Evolutionary conservation across 306 rosid species (phyloP).

Genomic region (Begonia loranthoides): DNA sequence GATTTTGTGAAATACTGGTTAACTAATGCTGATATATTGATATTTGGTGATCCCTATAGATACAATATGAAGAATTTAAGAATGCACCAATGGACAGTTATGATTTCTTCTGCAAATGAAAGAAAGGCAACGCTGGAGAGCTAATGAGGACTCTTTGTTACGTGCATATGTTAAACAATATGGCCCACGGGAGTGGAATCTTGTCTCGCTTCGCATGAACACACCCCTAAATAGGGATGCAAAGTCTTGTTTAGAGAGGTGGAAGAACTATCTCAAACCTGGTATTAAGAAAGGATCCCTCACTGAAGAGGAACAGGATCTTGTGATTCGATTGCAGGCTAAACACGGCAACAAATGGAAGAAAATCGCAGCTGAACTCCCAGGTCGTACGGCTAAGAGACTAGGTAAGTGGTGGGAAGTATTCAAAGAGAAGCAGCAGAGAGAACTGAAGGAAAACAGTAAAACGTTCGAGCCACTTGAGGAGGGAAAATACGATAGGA

Average conservation of each 20-base stretch:
- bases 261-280: conserved; percentile 86
- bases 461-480: conserved; percentile 34
- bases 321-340: conserved; percentile 65
- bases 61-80: background rate
- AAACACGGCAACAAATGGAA: conserved; percentile 84
- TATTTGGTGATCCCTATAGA: too few species aligned
- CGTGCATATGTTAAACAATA: background rate
- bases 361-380: conserved; percentile 80
- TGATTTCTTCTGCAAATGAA: background rate
- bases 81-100: background rate
- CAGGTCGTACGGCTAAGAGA: conserved; percentile 78
- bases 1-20: too few species aligned
- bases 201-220: background rate
- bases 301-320: conserved; percentile 65
- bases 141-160: background rate
- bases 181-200: conserved; percentile 1
- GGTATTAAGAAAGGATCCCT: conserved; percentile 85
- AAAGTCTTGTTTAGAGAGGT: conserved; percentile 81
- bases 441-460: conserved; percentile 47
- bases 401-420: conserved; percentile 98
- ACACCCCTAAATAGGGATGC: conserved; percentile 30
- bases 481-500: conserved; percentile 61
- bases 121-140: background rate
- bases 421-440: conserved; percentile 74
- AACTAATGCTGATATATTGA: too few species aligned